Base-by-base conservation (phyloP, 768 basidiomycete genomes). In the Xerocomellus dryophilus region DNA sequence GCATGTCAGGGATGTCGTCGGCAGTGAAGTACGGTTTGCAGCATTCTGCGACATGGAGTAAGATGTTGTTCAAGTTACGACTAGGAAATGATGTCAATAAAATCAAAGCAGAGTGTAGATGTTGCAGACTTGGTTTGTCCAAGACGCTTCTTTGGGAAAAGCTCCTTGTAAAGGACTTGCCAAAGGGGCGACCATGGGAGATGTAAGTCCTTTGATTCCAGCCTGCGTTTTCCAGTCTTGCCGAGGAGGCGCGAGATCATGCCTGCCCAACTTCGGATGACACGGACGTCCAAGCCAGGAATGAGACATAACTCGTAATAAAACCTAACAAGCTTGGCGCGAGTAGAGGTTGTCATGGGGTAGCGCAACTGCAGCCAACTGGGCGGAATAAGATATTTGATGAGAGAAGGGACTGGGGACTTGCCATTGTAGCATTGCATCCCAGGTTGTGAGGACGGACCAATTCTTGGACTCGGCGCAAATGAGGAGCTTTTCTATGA, bases 291-390 rank as follows among this genome's bases (percentile, higher is more conserved):
- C 48, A 91, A 73, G 45, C 89, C 89, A 42, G 90, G 90, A 8
- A 89, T 66, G 32, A 90, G 72, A 66, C 81, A 83, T n/a, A 93
- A 71, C 63, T 92, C 87, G 62, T 88, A 92, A 70, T 91, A 91
- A 44, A 93, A 71, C 35, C 77, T 50, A 14, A 84, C 87, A 49
- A 93, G 81, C 66, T 82, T 85, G 20, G 85, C 83, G 17, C 90
- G 86, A 43, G 81, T 83, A 31, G 82, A 62, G 53, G 81, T 88
- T 41, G 79, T 70, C 61, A 93, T 80, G 4, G 90, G 90, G 68
- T 92, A 93, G 38, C 83, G 83, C 83, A 92, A 82, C 59, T 86
- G 74, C 44, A 92, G 67, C 90, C 90, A 93, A 69, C 90, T 92
- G 34, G 34, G 40, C 29, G 25, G 29, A n/a, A 42, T 69, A 12